Base-by-base conservation (phyloP, 768 basidiomycete species). In the Strobilomyces dryophilus region DNA sequence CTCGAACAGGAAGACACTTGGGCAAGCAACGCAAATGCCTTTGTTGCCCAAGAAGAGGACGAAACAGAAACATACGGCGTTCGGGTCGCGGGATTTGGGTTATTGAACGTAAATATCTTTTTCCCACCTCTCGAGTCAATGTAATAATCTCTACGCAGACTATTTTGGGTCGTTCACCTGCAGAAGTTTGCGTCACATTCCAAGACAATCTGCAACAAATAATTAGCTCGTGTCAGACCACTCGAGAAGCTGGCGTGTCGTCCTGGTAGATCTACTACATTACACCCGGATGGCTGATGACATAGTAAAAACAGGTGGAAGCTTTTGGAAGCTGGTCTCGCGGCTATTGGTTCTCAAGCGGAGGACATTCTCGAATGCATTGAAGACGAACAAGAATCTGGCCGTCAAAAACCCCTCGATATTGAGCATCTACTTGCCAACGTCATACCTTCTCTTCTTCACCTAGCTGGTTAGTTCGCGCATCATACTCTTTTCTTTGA, bases 1-100 rank as follows among this genome's bases (percentile, higher is more conserved):
- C 12, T 45, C 49, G 53, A 26, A 27, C 56, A 98, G 93, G 93
- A 94, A 65, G 92, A 94, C 29, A 87, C 83, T 15, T 98, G 95
- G 95, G 81, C 83, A 3, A 81, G 78, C 49, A 89, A 97, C 61
- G 84, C 91, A 4, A 98, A 98, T 60, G 83, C 87, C 4, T 98
- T 98, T 63, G 85, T 98, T 29, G 87, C 88, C 24, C 92, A 98
- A 65, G 95, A 98, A 63, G 92, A 97, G 49, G 95, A 98, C 55
- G 93, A 95, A 56, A 85, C 85, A 1, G 83, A 89, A 49, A 66
- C 77, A 2, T 95, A 93, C 64, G 90, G 89, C 50, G 79, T 92
- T 32, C 80, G 97, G 34, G 81, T 91, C 2, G 88, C 91, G 5
- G 86, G 86, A 4, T 86, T 93, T 60, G 95, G 98, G 63, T 71